These are phyloP conservation scores for Pinus tabuliformis DNA, from an alignment of 75 land plant genomes.

Conservation along the genomic window DNA sequence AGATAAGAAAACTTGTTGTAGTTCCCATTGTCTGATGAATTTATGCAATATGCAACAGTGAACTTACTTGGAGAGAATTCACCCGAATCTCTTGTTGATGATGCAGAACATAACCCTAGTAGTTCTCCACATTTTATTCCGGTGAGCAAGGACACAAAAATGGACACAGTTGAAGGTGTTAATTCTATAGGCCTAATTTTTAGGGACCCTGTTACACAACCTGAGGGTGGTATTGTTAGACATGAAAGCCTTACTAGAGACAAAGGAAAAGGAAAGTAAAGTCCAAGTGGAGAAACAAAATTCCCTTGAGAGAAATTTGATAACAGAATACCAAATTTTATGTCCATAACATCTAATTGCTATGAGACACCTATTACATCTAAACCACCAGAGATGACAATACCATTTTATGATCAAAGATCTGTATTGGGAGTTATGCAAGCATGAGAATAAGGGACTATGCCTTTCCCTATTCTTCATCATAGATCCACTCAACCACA, in stretches of 20 bases:
- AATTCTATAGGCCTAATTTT: constrained; percentile 21
- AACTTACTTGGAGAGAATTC: constrained; percentile 33
- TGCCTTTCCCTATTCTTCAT: constrained; percentile 11
- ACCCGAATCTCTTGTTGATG: constrained; percentile 43
- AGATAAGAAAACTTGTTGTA: constrained; percentile 60
- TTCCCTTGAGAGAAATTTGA: constrained; percentile 34
- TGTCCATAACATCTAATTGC: constrained; percentile 4
- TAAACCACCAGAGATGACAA: constrained; percentile 13
- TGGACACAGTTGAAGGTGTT: constrained; percentile 22
- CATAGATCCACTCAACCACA: constrained; percentile 23
- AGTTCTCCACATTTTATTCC: constrained; percentile 31
- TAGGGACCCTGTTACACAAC: constrained; percentile 29
- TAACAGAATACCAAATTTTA: constrained; percentile 19
- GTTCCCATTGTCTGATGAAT: constrained; percentile 63
- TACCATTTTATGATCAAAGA: constrained; percentile 13
- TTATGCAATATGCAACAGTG: constrained; percentile 30
- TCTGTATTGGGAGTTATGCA: constrained; percentile 8
- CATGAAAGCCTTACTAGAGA: constrained; percentile 47
- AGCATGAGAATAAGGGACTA: constrained; percentile 18
- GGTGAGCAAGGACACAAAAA: constrained; percentile 12
- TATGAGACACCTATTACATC: constrained; percentile 20
- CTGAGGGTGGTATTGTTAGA: constrained; percentile 30
- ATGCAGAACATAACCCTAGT: constrained; percentile 44
- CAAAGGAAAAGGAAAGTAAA: constrained; percentile 11
- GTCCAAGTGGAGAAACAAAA: constrained; percentile 1